Percentiles rank a stretch among this genome's conserved stretches.
phyloP scores from a whole-genome alignment of 768 basidiomycete genomes.

The Bullera alba region DNA sequence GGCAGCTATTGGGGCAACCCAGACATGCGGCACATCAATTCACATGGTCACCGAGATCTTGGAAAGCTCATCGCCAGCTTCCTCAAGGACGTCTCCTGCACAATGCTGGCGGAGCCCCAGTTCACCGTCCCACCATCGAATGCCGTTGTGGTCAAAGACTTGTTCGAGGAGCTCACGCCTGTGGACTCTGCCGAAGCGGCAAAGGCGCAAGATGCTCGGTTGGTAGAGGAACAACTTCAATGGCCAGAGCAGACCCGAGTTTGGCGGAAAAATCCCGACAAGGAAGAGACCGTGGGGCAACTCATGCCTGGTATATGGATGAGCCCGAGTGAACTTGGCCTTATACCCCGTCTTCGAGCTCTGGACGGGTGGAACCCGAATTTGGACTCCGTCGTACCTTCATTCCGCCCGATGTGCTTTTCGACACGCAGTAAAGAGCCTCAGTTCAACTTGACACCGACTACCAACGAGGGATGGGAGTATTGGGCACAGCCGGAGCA shows the following conservation, averaged over 20 bases:
- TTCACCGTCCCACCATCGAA: conserved; percentile 9
- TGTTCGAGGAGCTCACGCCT: background rate
- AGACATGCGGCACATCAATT: conserved; percentile 42
- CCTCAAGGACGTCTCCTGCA: conserved; percentile 34
- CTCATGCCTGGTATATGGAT: conserved; percentile 32
- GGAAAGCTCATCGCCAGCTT: conserved; percentile 36
- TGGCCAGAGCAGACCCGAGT: conserved; percentile 24
- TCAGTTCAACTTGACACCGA: conserved; percentile 33
- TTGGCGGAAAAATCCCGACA: conserved; percentile 17
- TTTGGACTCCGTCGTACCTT: conserved; percentile 14
- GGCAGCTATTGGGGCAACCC: conserved; percentile 41
- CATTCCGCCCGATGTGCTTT: conserved; percentile 30
- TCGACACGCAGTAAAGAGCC: conserved; percentile 24
- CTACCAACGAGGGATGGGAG: conserved; percentile 28
- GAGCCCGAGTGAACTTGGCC: conserved; percentile 23
- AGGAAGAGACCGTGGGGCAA: conserved; percentile 12
- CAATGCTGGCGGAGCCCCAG: conserved; percentile 21
- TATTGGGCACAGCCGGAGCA: conserved; percentile 40
- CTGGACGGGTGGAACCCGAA: conserved; percentile 36
- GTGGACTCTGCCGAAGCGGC: conserved; percentile 1
- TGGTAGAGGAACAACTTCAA: background rate
- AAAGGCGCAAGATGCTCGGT: background rate
- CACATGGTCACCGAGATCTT: conserved; percentile 39
- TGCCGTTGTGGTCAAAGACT: background rate
- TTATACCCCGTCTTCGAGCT: conserved; percentile 25